Conservation (phyloP, 352 stramenopile species). For the Phytopythium chamaehyphon region DNA sequence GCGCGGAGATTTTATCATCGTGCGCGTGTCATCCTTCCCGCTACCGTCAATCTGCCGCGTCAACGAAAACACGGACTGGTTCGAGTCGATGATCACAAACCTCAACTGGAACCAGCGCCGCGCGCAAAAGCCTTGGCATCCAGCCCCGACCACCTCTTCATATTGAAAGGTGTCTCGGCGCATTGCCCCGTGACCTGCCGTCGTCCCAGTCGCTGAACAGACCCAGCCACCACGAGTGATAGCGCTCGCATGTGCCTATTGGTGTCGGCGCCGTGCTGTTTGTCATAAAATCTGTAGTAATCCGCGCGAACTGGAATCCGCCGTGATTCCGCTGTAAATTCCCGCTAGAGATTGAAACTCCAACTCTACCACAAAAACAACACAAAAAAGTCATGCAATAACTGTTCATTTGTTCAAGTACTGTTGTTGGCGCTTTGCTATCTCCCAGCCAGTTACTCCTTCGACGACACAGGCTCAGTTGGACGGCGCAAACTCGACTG, state of each 20-base stretch:
- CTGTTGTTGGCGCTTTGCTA: not conserved
- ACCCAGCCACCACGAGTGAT: not conserved
- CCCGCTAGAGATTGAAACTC: conserved; percentile 2
- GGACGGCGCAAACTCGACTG: too few relatives aligned
- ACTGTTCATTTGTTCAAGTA: not conserved
- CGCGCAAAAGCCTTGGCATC: conserved; percentile 74
- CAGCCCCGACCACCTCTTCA: conserved; percentile 4
- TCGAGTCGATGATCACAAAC: conserved; percentile 89
- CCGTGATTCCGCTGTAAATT: conserved; percentile 8
- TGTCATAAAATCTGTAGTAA: conserved; percentile 4
- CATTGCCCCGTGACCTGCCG: not conserved
- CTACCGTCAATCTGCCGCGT: conserved; percentile 82
- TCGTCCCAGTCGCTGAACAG: not conserved
- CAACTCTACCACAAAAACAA: not conserved
- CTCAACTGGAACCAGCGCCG: conserved; percentile 92
- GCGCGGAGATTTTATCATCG: conserved; percentile 80
- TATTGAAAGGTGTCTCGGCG: not conserved
- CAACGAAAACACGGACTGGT: conserved; percentile 92
- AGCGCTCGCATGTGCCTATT: not conserved
- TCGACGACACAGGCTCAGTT: not conserved
- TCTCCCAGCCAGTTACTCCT: too few relatives aligned
- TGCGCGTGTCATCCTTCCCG: conserved; percentile 86
- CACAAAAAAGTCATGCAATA: not conserved
- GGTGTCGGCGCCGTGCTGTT: not conserved
- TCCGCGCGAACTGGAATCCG: not conserved